A percentile compares a stretch with the other conserved stretches of the same genome.
Evolutionary conservation across 805 yeast genomes (phyloP).

Genomic region (Saccharomycopsis synnaedendra): DNA sequence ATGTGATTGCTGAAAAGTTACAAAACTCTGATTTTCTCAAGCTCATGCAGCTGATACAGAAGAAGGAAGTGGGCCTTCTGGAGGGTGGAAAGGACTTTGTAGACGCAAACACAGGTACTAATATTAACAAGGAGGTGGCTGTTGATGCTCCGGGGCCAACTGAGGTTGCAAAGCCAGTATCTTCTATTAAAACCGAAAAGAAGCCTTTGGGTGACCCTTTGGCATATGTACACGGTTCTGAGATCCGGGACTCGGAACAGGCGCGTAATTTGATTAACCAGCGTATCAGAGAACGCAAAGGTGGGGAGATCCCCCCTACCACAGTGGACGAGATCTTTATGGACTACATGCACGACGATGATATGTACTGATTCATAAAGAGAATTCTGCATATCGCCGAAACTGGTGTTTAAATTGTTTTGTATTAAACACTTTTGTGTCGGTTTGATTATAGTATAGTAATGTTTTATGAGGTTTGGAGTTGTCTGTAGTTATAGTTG

Average conservation of each 20-base stretch:
- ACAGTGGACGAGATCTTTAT: slow-evolving; percentile 7
- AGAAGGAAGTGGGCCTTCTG: slow-evolving; percentile 28
- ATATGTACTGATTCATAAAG: neutral
- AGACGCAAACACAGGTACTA: slow-evolving; percentile 25
- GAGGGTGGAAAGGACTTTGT: slow-evolving; percentile 27
- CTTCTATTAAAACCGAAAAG: neutral
- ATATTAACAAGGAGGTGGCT: slow-evolving; percentile 19
- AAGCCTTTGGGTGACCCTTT: slow-evolving; percentile 12
- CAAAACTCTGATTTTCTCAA: slow-evolving; percentile 30
- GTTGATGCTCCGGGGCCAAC: neutral
- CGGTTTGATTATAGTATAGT: no score
- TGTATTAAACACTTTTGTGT: neutral
- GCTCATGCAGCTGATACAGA: slow-evolving; percentile 29
- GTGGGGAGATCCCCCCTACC: slow-evolving; percentile 10
- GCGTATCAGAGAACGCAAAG: slow-evolving; percentile 1
- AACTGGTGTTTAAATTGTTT: neutral
- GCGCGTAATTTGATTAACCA: slow-evolving; percentile 7
- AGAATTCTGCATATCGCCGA: neutral
- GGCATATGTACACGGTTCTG: slow-evolving; percentile 4
- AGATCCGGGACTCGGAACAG: slow-evolving; percentile 3
- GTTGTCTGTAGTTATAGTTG: no score
- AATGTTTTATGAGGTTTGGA: no score
- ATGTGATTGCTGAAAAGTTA: slow-evolving; percentile 26
- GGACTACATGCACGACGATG: slow-evolving; percentile 14
- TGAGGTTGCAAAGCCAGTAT: neutral